Evolutionary conservation across 169 alveolate species (phyloP), one percentile per base, ranked within the genome.

Genomic region (Plasmodium gaboni): DNA sequence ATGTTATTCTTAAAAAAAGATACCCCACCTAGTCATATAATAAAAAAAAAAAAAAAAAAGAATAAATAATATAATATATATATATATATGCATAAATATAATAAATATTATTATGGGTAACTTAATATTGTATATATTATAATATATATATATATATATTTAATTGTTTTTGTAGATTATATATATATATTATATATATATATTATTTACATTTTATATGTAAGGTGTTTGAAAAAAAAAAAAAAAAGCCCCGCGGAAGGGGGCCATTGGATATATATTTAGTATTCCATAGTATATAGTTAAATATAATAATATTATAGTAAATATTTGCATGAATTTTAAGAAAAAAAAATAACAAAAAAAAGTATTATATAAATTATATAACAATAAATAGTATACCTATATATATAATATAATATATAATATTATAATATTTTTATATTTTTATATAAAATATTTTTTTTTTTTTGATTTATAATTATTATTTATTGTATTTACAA

Each of bases 231-330:
- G 0, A 22, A 10, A 48, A 2, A 46, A 69, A 69, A 46, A 48
- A 70, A 22, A 70, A 71, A 71, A 24, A 67, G 85, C 85, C 85
- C 85, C 85, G 85, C 46, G 55, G 8, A 53, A 71, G 10, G 85
- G 85, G 85, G 85, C 85, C 85, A 71, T 71, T 71, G 85, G 63
- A 26, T 51, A 12, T 12, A 13, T 59, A 59, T 59, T 15, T 59
- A 13, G 60, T 51, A 51, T 51, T 51, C 60, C n/a, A n/a, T 8
- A 51, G 3, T 9, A n/a, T 51, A 51, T 13, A 51, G 22, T 32
- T 32, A 32, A 32, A 32, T 32, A 4, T 32, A 32, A 51, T 51
- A 51, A 51, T 51, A 13, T 51, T 51, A n/a, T 51, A 51, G 60
- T 51, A 51, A 32, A 51, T 51, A 6, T 51, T n/a, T 51, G 60